Conservation (phyloP, 805 yeast genomes). For the Kodamaea hsintzibuensis region DNA sequence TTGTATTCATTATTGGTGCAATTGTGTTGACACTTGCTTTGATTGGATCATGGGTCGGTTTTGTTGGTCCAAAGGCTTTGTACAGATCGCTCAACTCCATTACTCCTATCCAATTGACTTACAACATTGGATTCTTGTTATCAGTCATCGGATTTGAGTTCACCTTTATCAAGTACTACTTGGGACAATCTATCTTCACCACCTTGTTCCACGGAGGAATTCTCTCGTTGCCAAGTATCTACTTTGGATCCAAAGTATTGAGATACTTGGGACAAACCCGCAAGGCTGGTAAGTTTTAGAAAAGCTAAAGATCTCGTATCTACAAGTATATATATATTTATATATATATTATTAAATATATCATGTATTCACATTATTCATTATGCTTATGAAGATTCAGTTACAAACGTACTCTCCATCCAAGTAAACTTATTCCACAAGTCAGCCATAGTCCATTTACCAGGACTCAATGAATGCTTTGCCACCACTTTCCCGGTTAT, state of each 20-base stretch:
- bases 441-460: constrained; percentile 35
- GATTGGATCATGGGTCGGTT: constrained; percentile 44
- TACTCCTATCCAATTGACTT: constrained; percentile 33
- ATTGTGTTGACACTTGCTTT: constrained; percentile 42
- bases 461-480: constrained; percentile 53
- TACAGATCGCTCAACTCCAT: constrained; percentile 38
- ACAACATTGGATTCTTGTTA: constrained; percentile 47
- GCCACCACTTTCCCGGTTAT: constrained; percentile 86
- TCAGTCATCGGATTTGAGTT: constrained; percentile 53
- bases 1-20: constrained; percentile 48
- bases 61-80: constrained; percentile 26
- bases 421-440: constrained; percentile 46
- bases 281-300: constrained; percentile 24
- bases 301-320: too few relatives aligned
- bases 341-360: too few relatives aligned
- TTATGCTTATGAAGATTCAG: background rate
- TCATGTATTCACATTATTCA: background rate
- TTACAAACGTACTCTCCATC: constrained; percentile 49
- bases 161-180: constrained; percentile 57
- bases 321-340: background rate
- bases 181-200: constrained; percentile 59
- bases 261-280: constrained; percentile 43
- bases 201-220: constrained; percentile 50
- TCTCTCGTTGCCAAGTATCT: constrained; percentile 54
- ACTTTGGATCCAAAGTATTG: constrained; percentile 67